phyloP scores from a whole-genome alignment of 2,329 filamentous ascomycete species.

The Metarhizium anisopliae region DNA sequence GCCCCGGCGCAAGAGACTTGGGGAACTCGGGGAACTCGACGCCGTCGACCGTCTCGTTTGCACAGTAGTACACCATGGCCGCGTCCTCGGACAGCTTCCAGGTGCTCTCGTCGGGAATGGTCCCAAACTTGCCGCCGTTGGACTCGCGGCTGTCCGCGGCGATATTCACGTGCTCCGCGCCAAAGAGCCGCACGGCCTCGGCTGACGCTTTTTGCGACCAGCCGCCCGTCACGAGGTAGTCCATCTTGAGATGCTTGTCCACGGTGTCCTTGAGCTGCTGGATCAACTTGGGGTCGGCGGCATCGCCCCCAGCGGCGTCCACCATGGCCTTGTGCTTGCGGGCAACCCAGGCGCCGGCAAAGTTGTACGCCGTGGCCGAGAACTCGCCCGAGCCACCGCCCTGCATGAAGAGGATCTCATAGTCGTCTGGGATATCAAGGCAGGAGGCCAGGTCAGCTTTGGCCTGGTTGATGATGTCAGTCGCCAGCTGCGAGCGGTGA shows the following conservation, averaged over 20 bases:
- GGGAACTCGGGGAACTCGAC: constrained; percentile 81
- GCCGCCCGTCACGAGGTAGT: constrained; percentile 84
- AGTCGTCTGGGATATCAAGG: constrained; percentile 76
- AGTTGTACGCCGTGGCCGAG: constrained; percentile 73
- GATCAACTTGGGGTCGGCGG: constrained; percentile 41
- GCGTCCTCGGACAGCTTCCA: constrained; percentile 66
- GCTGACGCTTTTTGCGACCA: constrained; percentile 80
- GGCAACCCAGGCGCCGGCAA: constrained; percentile 75
- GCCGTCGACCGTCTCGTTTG: constrained; percentile 91
- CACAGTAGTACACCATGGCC: constrained; percentile 79
- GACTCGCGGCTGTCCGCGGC: constrained; percentile 56
- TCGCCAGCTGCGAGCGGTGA: constrained; percentile 73
- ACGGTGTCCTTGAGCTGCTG: constrained; percentile 55
- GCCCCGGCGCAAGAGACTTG: constrained; percentile 45
- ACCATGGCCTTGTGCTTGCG: constrained; percentile 52
- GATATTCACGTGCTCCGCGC: constrained; percentile 71
- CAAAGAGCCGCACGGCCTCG: constrained; percentile 71
- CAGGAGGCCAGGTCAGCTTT: constrained; percentile 65
- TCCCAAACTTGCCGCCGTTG: constrained; percentile 77
- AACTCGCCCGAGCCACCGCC: constrained; percentile 78
- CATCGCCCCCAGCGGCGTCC: constrained; percentile 41
- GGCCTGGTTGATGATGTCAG: constrained; percentile 68
- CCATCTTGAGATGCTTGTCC: constrained; percentile 64
- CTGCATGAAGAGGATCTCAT: constrained; percentile 84
- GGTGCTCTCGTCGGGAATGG: constrained; percentile 65